Percentiles rank a stretch among this genome's conserved stretches.
phyloP scores from a whole-genome alignment of 192 early-diverging fungal genomes.

The Linnemannia elongata region DNA sequence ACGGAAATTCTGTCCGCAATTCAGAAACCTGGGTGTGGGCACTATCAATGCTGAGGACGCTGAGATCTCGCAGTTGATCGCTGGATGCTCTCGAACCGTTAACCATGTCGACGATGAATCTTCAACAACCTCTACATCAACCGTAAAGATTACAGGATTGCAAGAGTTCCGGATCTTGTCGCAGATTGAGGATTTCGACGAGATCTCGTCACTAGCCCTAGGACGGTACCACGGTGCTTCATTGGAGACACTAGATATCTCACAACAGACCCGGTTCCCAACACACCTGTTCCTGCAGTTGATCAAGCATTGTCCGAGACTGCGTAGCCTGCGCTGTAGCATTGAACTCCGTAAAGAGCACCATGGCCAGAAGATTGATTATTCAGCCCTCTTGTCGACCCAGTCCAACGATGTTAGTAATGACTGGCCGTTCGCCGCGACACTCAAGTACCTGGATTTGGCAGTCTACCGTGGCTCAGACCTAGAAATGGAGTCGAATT shows the following conservation, averaged over 20 bases:
- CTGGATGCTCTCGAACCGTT: background rate
- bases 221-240: background rate
- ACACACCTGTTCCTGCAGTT: constrained; percentile 11
- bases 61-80: background rate
- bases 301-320: background rate
- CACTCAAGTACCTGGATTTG: constrained; percentile 3
- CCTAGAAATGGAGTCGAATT: background rate
- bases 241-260: constrained; percentile 5
- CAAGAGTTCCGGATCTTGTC: background rate
- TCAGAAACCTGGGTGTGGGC: background rate
- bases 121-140: background rate
- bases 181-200: background rate
- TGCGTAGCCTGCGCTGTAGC: background rate
- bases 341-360: background rate
- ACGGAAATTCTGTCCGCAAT: background rate
- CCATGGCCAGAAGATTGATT: background rate
- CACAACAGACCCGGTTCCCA: background rate
- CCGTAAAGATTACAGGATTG: background rate
- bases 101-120: background rate
- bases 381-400: background rate
- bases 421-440: constrained; percentile 17
- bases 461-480: constrained; percentile 10
- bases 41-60: background rate
- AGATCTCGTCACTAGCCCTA: background rate
- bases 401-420: background rate